Conservation (phyloP, 2,329 filamentous ascomycete species). For the Pezicula radicicola region DNA sequence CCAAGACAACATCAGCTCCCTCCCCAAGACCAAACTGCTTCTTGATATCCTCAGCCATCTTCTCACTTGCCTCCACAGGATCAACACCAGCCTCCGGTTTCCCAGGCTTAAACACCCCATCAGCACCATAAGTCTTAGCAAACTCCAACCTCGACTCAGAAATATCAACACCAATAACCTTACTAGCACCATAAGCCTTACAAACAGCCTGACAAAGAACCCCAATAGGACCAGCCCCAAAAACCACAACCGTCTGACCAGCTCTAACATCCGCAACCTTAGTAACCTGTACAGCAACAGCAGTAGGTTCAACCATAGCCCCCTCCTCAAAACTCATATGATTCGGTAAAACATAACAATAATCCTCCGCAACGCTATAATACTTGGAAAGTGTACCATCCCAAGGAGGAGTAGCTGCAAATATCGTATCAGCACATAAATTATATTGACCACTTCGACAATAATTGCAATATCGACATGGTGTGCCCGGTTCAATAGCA, state of each 20-base stretch:
- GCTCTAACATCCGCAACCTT: conserved; percentile 36
- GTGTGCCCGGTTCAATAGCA: conserved; percentile 45
- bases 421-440: conserved; percentile 38
- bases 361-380: conserved; percentile 42
- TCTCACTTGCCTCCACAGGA: conserved; percentile 24
- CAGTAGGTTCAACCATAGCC: conserved; percentile 48
- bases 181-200: conserved; percentile 41
- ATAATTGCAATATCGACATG: conserved; percentile 38
- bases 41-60: conserved; percentile 37
- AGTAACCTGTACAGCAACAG: conserved; percentile 46
- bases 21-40: conserved; percentile 35
- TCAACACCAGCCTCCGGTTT: conserved; percentile 27
- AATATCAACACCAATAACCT: conserved; percentile 45
- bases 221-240: conserved; percentile 50
- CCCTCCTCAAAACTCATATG: conserved; percentile 45
- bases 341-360: conserved; percentile 39
- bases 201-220: conserved; percentile 43
- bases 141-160: conserved; percentile 37
- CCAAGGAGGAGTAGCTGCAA: conserved; percentile 46
- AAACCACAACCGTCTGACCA: conserved; percentile 41
- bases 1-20: conserved; percentile 47
- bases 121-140: conserved; percentile 39
- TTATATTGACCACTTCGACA: conserved; percentile 38
- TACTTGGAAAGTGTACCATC: conserved; percentile 46
- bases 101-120: conserved; percentile 38